Conservation (phyloP, 495 filamentous ascomycete genomes). For the Choiromyces venosus region DNA sequence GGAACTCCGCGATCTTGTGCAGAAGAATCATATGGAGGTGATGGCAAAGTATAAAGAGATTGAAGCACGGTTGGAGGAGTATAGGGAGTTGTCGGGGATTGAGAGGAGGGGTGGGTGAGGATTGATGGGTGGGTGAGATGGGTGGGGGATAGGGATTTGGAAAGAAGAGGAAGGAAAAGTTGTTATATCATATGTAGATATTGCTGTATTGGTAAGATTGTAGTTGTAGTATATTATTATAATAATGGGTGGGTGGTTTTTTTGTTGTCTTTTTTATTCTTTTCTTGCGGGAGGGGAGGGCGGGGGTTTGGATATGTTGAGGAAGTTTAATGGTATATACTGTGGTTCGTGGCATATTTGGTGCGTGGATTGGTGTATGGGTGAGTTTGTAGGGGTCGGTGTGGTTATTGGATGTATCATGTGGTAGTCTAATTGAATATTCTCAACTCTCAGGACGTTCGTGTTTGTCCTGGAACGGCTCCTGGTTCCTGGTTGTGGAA, state of each 20-base stretch:
- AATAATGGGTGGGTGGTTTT: slow-evolving; percentile 18
- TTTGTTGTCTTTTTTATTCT: slow-evolving; percentile 6
- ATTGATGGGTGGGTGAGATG: slow-evolving; percentile 15
- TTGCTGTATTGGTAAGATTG: neutral
- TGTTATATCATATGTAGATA: neutral
- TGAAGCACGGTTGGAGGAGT: neutral
- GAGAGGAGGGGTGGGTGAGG: slow-evolving; percentile 19
- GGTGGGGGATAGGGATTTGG: slow-evolving; percentile 26
- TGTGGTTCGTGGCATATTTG: neutral
- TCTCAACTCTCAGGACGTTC: neutral
- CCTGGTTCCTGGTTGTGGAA: neutral
- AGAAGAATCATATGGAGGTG: neutral
- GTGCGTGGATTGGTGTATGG: neutral
- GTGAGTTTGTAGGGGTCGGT: no score
- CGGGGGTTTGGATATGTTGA: neutral
- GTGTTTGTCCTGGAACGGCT: no score
- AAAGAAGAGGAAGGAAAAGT: slow-evolving; percentile 15
- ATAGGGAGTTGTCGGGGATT: slow-evolving; percentile 23
- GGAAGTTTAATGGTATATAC: neutral
- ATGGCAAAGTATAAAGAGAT: neutral
- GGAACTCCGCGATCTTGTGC: neutral
- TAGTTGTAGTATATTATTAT: slow-evolving; percentile 4
- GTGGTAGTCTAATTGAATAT: neutral
- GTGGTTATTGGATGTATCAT: neutral
- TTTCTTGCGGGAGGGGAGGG: no score